phyloP scores from a whole-genome alignment of 768 basidiomycete species.

The Cystofilobasidium macerans region DNA sequence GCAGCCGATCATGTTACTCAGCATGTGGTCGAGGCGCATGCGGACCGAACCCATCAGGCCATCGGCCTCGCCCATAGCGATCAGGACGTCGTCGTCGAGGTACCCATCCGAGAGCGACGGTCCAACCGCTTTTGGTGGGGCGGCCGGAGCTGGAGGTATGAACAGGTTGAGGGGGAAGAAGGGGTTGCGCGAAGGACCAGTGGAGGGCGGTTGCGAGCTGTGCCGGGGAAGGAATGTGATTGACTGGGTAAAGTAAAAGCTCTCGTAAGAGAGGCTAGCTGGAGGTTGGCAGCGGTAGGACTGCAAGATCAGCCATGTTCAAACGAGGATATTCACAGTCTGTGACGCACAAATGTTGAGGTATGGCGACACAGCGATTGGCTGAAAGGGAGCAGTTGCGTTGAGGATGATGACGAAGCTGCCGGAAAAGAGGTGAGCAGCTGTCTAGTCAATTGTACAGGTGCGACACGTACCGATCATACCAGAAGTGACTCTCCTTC shows the following conservation, averaged over 20 bases:
- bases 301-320: background rate
- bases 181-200: background rate
- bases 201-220: background rate
- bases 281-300: background rate
- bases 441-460: background rate
- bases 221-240: background rate
- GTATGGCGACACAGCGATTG: background rate
- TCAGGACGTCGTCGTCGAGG: slow-evolving; percentile 11
- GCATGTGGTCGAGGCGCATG: background rate
- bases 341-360: background rate
- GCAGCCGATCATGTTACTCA: background rate
- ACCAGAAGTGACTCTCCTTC: slow-evolving; percentile 4
- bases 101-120: background rate
- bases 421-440: background rate
- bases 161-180: slow-evolving; percentile 3
- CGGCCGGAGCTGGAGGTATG: background rate
- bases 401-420: slow-evolving; percentile 8
- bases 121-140: too few relatives aligned
- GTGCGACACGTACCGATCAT: background rate
- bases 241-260: slow-evolving; percentile 10
- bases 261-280: background rate
- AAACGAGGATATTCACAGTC: too few relatives aligned
- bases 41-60: slow-evolving; percentile 3
- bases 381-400: slow-evolving; percentile 1
- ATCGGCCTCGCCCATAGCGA: slow-evolving; percentile 4